phyloP scores from a whole-genome alignment of 306 rosid species.

The Astragalus glycyphyllos region DNA sequence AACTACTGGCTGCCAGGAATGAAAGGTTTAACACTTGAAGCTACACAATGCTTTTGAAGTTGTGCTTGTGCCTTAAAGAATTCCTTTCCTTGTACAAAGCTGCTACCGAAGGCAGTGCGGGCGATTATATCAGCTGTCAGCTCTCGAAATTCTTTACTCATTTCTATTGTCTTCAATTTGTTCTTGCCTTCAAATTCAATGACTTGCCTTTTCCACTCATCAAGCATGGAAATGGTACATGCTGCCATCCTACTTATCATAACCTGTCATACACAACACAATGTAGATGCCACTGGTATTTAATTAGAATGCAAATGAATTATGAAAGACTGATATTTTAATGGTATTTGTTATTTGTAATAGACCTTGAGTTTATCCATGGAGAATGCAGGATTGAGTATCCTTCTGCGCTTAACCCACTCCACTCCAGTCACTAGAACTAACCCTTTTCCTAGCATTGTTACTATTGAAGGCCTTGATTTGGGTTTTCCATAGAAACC shows the following conservation, averaged over 20 bases:
- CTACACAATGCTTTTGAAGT: slow-evolving; percentile 1
- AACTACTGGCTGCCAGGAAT: slow-evolving; percentile 47
- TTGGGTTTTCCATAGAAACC: slow-evolving; percentile 35
- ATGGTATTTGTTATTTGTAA: too few species aligned
- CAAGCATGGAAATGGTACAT: slow-evolving; percentile 43
- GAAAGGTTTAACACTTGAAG: slow-evolving; percentile 17
- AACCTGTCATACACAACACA: slow-evolving; percentile 30
- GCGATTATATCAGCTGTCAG: slow-evolving; percentile 47
- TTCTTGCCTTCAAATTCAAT: slow-evolving; percentile 4
- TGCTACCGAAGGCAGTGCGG: slow-evolving; percentile 44
- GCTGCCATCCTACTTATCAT: slow-evolving; percentile 47
- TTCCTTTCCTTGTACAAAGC: slow-evolving; percentile 44
- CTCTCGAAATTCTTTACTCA: slow-evolving; percentile 36
- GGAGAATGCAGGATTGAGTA: slow-evolving; percentile 46
- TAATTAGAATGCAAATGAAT: not conserved
- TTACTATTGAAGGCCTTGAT: slow-evolving; percentile 4
- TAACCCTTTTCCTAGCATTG: slow-evolving; percentile 34
- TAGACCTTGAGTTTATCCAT: slow-evolving; percentile 46
- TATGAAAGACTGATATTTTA: too few species aligned
- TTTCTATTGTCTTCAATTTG: slow-evolving; percentile 20
- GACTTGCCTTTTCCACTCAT: slow-evolving; percentile 36
- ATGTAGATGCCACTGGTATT: too few species aligned
- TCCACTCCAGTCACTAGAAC: slow-evolving; percentile 12
- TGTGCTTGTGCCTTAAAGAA: slow-evolving; percentile 39
- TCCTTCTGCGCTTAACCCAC: slow-evolving; percentile 43